phyloP scores from a whole-genome alignment of 257 asterid genomes.

The Petunia secreta region DNA sequence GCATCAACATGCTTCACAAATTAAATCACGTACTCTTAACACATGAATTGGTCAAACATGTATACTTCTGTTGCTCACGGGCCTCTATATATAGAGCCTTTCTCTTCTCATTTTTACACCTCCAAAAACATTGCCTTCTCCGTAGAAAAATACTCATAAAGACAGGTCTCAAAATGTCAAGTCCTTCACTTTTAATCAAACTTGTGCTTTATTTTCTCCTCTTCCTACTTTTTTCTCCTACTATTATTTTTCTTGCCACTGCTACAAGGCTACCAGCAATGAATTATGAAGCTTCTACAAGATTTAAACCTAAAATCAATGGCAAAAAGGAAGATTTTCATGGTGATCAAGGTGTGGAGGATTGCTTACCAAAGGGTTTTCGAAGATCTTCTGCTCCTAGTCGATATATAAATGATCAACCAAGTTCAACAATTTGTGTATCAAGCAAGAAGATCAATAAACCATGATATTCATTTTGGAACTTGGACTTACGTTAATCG shows the following conservation, averaged over 20 bases:
- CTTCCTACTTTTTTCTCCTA: not conserved
- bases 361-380: conserved; percentile 69
- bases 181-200: not conserved
- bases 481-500: too few species aligned
- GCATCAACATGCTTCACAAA: too few species aligned
- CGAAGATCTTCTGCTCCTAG: conserved; percentile 68
- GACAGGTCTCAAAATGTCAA: not conserved
- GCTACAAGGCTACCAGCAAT: conserved; percentile 38
- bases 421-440: conserved; percentile 44
- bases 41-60: conserved; percentile 40
- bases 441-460: conserved; percentile 22
- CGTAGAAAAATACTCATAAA: not conserved
- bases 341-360: conserved; percentile 45
- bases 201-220: conserved; percentile 4
- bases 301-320: conserved; percentile 36
- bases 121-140: not conserved
- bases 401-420: conserved; percentile 54
- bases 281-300: conserved; percentile 33
- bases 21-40: not conserved
- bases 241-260: not conserved
- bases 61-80: conserved; percentile 46
- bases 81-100: conserved; percentile 36
- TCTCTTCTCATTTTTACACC: conserved; percentile 1
- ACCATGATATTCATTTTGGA: conserved; percentile 40
- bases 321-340: conserved; percentile 11